A percentile compares a stretch with the other conserved stretches of the same genome.
These are phyloP conservation scores for Leccinum aurantiacum DNA, from an alignment of 768 basidiomycete genomes.

Conservation along the genomic window DNA sequence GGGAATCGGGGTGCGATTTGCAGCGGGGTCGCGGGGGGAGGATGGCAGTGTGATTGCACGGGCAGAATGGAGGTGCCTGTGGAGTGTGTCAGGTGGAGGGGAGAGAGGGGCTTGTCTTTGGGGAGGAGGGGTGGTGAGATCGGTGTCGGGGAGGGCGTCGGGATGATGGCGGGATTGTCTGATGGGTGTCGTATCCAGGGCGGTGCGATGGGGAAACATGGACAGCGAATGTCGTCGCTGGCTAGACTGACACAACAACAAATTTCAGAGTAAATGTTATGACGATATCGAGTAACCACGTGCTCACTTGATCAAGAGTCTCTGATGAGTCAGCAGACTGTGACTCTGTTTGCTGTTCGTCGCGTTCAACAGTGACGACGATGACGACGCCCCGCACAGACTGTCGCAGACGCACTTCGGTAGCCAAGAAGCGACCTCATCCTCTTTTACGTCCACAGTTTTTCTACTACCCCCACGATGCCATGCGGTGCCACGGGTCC, in stretches of 20 bases:
- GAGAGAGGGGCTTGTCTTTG: constrained; percentile 22
- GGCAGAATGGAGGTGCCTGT: constrained; percentile 22
- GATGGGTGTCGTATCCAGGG: background rate
- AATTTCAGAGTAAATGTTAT: constrained; percentile 23
- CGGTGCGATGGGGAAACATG: background rate
- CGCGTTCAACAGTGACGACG: constrained; percentile 15
- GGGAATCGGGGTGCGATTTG: constrained; percentile 4
- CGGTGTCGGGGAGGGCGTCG: constrained; percentile 1
- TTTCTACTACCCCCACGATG: constrained; percentile 28
- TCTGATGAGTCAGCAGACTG: constrained; percentile 35
- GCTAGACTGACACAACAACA: background rate
- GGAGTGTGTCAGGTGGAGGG: constrained; percentile 36
- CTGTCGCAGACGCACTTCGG: constrained; percentile 19
- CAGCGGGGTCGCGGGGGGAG: constrained; percentile 24
- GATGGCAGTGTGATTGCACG: constrained; percentile 36
- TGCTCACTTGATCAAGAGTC: constrained; percentile 25
- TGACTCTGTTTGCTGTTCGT: constrained; percentile 5
- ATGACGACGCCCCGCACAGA: constrained; percentile 1
- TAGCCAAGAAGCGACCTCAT: constrained; percentile 14
- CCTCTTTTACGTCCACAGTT: constrained; percentile 18
- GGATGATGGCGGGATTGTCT: background rate
- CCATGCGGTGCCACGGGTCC: constrained; percentile 36
- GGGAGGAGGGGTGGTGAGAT: constrained; percentile 4
- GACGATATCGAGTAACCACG: constrained; percentile 38
- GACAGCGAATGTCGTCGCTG: constrained; percentile 2